Conservation (phyloP, 2,329 filamentous ascomycete genomes). For the Ophiocordyceps robertsii region DNA sequence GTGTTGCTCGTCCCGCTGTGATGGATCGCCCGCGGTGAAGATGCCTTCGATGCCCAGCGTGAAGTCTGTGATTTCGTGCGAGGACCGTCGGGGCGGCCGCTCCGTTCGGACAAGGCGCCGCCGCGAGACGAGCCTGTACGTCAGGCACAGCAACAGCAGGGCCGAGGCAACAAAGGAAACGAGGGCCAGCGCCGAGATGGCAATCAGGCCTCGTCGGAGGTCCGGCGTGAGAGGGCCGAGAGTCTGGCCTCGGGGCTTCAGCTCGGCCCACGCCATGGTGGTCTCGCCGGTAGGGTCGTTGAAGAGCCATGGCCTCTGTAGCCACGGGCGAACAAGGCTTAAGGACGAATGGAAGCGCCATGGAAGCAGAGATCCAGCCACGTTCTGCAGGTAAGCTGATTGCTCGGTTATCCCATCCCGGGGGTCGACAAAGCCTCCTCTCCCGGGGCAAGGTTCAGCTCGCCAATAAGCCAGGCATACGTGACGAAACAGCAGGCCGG, state of each 20-base stretch:
- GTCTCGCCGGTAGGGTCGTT: no score
- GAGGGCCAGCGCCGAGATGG: conserved; percentile 15
- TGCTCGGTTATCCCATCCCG: no score
- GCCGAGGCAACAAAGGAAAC: conserved; percentile 16
- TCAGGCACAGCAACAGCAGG: conserved; percentile 16
- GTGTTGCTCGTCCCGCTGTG: conserved; percentile 7
- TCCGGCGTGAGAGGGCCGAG: conserved; percentile 9
- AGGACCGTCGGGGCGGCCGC: not conserved
- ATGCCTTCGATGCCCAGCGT: conserved; percentile 22
- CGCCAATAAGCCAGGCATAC: no score
- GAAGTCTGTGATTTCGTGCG: conserved; percentile 17
- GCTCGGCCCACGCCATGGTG: conserved; percentile 12
- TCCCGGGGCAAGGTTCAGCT: no score
- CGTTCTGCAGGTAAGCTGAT: no score
- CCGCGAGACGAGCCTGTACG: conserved; percentile 17
- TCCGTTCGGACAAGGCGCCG: conserved; percentile 9
- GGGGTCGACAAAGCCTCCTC: no score
- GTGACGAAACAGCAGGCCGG: not conserved
- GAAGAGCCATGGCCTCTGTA: no score
- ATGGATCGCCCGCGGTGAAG: conserved; percentile 8
- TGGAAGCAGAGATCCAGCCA: no score
- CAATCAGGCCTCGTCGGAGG: conserved; percentile 14
- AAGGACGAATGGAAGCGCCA: no score
- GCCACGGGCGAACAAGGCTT: no score
- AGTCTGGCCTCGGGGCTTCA: conserved; percentile 9